A percentile compares a stretch with the other conserved stretches of the same genome.
phyloP scores from a whole-genome alignment of 1,284 basidiomycete genomes.

The Meripilus lineatus region DNA sequence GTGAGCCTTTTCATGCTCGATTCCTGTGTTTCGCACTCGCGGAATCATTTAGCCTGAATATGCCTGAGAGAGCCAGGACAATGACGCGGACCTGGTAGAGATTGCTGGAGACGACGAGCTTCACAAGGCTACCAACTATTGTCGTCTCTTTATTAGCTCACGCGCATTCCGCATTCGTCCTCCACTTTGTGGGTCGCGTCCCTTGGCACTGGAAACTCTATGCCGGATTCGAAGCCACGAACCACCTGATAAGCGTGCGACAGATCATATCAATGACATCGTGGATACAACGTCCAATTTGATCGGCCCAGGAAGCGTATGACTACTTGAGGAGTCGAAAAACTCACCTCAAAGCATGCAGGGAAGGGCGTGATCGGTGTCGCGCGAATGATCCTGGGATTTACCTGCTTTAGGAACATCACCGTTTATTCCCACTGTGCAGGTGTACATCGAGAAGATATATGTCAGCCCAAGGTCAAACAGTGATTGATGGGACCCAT shows the following conservation, averaged over 20 bases:
- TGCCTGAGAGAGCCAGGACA: not conserved
- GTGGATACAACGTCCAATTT: not conserved
- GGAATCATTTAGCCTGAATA: no score
- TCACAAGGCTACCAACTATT: no score
- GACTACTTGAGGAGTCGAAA: not conserved
- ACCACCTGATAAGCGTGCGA: not conserved
- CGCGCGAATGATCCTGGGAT: not conserved
- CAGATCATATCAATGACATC: not conserved
- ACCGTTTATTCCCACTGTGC: no score
- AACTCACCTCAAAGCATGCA: not conserved
- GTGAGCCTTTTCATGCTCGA: no score
- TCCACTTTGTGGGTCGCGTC: not conserved
- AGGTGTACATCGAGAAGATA: not conserved
- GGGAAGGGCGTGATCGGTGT: not conserved
- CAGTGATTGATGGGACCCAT: not conserved
- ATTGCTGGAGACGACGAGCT: not conserved
- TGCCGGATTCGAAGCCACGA: not conserved
- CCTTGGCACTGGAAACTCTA: not conserved
- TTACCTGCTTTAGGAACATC: no score
- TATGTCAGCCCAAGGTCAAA: not conserved
- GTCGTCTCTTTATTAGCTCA: not conserved
- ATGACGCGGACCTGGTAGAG: not conserved
- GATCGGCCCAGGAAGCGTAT: not conserved
- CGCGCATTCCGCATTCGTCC: not conserved
- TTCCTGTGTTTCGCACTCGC: no score